phyloP scores from a whole-genome alignment of 1,139 yeast genomes.

The Saccharomyces pastorianus region DNA sequence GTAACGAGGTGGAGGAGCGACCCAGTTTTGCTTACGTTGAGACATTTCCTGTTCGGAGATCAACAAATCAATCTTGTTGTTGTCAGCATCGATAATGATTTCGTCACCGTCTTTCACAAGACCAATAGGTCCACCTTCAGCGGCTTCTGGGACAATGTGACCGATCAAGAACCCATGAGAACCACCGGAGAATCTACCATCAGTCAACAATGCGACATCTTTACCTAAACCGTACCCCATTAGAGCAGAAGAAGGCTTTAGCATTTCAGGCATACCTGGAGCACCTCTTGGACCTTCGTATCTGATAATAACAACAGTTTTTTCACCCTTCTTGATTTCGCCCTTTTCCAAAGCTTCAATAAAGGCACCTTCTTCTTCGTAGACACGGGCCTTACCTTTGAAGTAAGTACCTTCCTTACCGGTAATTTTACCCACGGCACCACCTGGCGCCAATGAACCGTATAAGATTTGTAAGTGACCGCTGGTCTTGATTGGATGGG shows the following conservation, averaged over 20 bases:
- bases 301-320: conserved; percentile 90
- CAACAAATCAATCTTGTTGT: conserved; percentile 73
- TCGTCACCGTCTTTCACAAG: conserved; percentile 86
- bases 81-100: conserved; percentile 86
- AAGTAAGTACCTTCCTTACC: conserved; percentile 97
- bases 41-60: conserved; percentile 64
- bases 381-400: conserved; percentile 86
- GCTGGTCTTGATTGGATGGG: conserved; percentile 75
- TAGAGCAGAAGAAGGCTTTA: conserved; percentile 91
- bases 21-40: conserved; percentile 68
- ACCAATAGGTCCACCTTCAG: conserved; percentile 97
- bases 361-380: conserved; percentile 77
- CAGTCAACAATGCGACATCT: conserved; percentile 92
- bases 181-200: conserved; percentile 97
- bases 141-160: conserved; percentile 97
- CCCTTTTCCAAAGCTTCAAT: conserved; percentile 82
- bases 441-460: conserved; percentile 94
- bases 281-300: conserved; percentile 99
- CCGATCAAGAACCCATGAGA: conserved; percentile 98
- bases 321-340: conserved; percentile 94
- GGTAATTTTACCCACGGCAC: conserved; percentile 94
- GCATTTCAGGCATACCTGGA: conserved; percentile 99
- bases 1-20: conserved; percentile 78
- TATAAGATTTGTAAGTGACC: conserved; percentile 92
- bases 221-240: conserved; percentile 98